phyloP scores from a whole-genome alignment of 2,329 filamentous ascomycete genomes.

The Epichloe elymi region DNA sequence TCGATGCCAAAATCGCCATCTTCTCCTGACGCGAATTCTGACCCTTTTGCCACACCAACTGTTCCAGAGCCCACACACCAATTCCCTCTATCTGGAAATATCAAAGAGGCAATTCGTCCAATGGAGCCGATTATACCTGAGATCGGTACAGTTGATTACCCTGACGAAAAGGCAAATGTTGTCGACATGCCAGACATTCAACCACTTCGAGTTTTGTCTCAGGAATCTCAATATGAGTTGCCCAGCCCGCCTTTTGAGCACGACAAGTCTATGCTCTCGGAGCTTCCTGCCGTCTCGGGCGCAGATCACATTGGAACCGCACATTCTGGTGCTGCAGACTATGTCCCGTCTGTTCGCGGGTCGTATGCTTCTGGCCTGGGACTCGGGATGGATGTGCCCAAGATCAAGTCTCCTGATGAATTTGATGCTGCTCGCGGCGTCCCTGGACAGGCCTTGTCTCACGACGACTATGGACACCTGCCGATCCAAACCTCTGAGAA shows the following conservation, averaged over 20 bases:
- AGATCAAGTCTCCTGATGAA: constrained; percentile 14
- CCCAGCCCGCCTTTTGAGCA: constrained; percentile 11
- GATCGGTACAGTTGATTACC: constrained; percentile 22
- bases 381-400: constrained; percentile 24
- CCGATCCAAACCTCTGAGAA: constrained; percentile 20
- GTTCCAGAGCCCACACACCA: constrained; percentile 17
- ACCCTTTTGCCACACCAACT: constrained; percentile 24
- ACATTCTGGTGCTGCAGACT: constrained; percentile 9
- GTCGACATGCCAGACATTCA: constrained; percentile 16
- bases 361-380: constrained; percentile 19
- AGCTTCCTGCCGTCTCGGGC: constrained; percentile 6
- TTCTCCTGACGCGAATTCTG: constrained; percentile 19
- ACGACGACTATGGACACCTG: constrained; percentile 10
- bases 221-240: constrained; percentile 13
- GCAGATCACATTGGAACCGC: constrained; percentile 9
- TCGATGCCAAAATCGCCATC: constrained; percentile 31
- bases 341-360: constrained; percentile 14
- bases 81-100: constrained; percentile 6
- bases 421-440: constrained; percentile 6
- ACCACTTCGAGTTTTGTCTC: constrained; percentile 17
- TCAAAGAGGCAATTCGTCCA: constrained; percentile 16
- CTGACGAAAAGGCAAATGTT: constrained; percentile 13
- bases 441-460: constrained; percentile 4
- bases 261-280: constrained; percentile 7
- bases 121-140: constrained; percentile 24